Conservation (phyloP, 768 basidiomycete species). For the Lentinula detonsa region DNA sequence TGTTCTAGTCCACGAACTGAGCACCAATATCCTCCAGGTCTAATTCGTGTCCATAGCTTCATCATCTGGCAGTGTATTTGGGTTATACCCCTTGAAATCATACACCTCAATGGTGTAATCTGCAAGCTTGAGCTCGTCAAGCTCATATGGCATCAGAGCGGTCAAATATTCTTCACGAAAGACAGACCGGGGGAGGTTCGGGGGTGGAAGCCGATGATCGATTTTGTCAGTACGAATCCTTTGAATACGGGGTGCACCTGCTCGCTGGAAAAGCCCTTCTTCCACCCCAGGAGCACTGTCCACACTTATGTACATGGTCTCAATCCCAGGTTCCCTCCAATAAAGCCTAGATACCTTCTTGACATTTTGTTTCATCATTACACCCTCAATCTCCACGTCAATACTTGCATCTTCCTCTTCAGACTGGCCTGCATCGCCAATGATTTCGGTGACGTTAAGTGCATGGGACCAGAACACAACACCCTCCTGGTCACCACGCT, state of each 20-base stretch:
- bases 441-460: not conserved
- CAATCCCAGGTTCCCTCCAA: not conserved
- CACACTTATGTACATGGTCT: not conserved
- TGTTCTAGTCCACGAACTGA: too few relatives aligned
- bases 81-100: not conserved
- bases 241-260: not conserved
- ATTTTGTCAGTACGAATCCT: not conserved
- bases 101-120: not conserved
- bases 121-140: not conserved
- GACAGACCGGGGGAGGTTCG: not conserved
- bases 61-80: not conserved
- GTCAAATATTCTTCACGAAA: not conserved
- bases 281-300: not conserved
- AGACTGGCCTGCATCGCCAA: not conserved
- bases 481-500: not conserved
- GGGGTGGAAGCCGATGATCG: not conserved
- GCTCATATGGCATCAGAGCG: not conserved
- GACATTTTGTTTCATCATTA: not conserved
- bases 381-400: not conserved
- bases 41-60: not conserved
- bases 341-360: not conserved
- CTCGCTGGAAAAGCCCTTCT: not conserved
- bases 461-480: not conserved
- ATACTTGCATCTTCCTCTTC: conserved; percentile 4
- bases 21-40: too few relatives aligned